These are phyloP conservation scores for Hypoxylon perforatum DNA, from an alignment of 495 filamentous ascomycete species.

Conservation along the genomic window DNA sequence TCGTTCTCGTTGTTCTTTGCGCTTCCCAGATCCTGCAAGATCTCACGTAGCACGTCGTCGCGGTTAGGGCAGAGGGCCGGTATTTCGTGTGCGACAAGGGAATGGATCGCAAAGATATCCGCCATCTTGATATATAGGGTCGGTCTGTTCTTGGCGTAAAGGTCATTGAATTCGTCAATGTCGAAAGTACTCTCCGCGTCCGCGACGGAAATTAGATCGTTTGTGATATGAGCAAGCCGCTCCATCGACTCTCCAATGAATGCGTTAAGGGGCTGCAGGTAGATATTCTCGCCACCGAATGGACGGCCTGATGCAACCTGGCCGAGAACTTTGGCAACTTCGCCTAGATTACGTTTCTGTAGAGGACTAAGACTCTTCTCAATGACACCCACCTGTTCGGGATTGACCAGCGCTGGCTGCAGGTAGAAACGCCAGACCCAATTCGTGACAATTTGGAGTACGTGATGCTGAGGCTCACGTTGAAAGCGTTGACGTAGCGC, in stretches of 20 bases:
- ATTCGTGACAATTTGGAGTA: conserved; percentile 85
- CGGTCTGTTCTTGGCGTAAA: conserved; percentile 94
- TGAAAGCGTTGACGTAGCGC: conserved; percentile 78
- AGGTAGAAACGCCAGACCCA: conserved; percentile 97
- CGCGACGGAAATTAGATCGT: conserved; percentile 80
- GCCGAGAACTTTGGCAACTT: conserved; percentile 89
- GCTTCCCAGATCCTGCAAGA: conserved; percentile 91
- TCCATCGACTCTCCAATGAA: conserved; percentile 89
- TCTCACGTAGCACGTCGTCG: conserved; percentile 91
- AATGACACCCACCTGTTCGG: conserved; percentile 89
- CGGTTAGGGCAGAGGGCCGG: conserved; percentile 76
- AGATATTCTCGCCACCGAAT: conserved; percentile 94
- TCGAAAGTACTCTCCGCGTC: conserved; percentile 92
- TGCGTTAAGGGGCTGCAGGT: conserved; percentile 91
- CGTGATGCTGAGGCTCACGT: conserved; percentile 77
- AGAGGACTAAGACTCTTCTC: conserved; percentile 88
- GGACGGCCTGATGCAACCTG: conserved; percentile 86
- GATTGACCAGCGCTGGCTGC: conserved; percentile 84
- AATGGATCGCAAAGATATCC: conserved; percentile 96
- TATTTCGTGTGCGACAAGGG: conserved; percentile 82
- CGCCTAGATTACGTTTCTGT: conserved; percentile 90
- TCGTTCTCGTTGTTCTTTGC: conserved; percentile 96
- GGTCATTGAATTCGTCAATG: conserved; percentile 97
- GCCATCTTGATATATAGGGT: conserved; percentile 98
- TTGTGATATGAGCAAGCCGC: conserved; percentile 78